Conservation (phyloP, 805 yeast species). For the Yarrowia divulgata region DNA sequence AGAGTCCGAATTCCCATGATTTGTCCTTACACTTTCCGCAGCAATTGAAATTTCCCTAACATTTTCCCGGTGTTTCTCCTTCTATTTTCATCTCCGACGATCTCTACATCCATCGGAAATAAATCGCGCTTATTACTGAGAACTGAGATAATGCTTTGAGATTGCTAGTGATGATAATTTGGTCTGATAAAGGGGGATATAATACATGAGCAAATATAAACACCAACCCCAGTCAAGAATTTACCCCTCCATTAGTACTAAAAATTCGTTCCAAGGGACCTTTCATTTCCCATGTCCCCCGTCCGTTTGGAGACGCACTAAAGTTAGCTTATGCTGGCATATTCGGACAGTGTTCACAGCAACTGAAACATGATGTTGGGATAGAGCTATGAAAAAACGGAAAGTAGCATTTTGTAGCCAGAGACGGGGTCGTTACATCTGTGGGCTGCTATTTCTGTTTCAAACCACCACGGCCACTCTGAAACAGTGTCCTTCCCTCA, state of each 20-base stretch:
- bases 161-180: no score
- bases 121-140: slow-evolving; percentile 4
- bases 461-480: no score
- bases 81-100: background rate
- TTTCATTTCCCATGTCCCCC: background rate
- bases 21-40: no score
- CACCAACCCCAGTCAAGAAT: background rate
- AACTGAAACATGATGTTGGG: background rate
- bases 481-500: background rate
- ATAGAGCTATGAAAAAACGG: background rate
- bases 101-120: background rate
- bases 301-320: background rate
- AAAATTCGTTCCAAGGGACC: background rate
- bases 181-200: background rate
- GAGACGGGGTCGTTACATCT: no score
- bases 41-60: no score
- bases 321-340: slow-evolving; percentile 4
- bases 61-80: background rate
- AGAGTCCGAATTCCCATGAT: no score
- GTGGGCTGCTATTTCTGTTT: no score
- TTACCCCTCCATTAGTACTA: background rate
- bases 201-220: background rate
- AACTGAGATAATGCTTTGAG: no score
- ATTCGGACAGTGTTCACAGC: background rate
- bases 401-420: background rate